These are phyloP conservation scores for Viola pubescens DNA, from an alignment of 441 rosid genomes.

Conservation along the genomic window DNA sequence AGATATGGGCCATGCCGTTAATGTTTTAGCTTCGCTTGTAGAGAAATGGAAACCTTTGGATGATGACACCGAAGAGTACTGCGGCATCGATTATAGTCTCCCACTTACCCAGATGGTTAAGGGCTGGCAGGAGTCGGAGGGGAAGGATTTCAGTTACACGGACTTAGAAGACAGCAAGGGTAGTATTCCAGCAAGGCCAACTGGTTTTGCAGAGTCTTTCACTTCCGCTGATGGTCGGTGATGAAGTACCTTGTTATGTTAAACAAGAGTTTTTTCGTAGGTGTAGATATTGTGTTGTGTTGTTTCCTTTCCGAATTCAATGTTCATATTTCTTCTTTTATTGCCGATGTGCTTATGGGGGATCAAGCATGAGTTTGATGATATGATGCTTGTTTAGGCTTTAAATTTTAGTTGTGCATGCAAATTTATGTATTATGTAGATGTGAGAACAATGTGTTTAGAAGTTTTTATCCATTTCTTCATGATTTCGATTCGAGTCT, in stretches of 20 bases:
- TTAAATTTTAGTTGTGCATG: constrained; percentile 10
- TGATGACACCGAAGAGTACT: constrained; percentile 42
- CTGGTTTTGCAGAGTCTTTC: constrained; percentile 62
- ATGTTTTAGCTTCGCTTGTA: constrained; percentile 54
- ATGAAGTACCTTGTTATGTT: constrained; percentile 7
- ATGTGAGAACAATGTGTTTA: constrained; percentile 16
- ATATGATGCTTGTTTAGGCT: constrained; percentile 13
- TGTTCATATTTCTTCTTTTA: constrained; percentile 20
- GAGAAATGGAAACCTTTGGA: constrained; percentile 64
- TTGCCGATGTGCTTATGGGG: not conserved
- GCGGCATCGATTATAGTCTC: constrained; percentile 68
- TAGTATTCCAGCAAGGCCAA: constrained; percentile 67
- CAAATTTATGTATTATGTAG: constrained; percentile 24
- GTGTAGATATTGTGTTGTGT: constrained; percentile 6
- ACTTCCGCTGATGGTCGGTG: constrained; percentile 67
- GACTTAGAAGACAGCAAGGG: constrained; percentile 56
- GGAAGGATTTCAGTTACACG: constrained; percentile 42
- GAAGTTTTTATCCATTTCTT: constrained; percentile 9
- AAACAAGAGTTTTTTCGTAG: no score
- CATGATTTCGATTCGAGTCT: not conserved
- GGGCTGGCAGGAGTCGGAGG: constrained; percentile 75
- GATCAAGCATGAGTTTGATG: constrained; percentile 8
- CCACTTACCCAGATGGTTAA: constrained; percentile 72
- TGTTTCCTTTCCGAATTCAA: constrained; percentile 15
- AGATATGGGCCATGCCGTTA: constrained; percentile 70